Base-by-base conservation (phyloP, 371 early-diverging fungal genomes). In the Mortierella sp. region DNA sequence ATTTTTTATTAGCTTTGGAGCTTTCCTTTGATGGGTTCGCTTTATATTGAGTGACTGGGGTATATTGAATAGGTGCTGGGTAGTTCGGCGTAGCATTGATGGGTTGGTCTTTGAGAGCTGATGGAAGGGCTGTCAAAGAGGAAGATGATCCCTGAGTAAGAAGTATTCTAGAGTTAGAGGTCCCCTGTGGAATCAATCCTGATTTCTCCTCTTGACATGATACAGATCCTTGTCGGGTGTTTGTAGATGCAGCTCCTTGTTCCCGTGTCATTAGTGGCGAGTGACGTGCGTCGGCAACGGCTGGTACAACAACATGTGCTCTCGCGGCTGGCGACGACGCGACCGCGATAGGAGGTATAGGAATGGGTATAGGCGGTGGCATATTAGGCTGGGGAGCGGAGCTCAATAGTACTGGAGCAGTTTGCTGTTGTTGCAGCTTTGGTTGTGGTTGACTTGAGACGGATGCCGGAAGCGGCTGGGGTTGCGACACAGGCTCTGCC, bases 11-110 rank as follows among this genome's bases (percentile, higher is more conserved):
- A 8, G 58, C 24, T 22, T 63, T 58, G 24, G 76, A 64, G 33
- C 64, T 57, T 16, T 72, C 72, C 22, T 69, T 69, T 41, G 71
- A 5, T 13, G 77, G 72, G 36, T 77, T 77, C 32, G 78, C 64
- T 65, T 72, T 81, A 63, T 81, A 81, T 43, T 72, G 72, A 8
- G 81, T 81, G 48, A 75, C 63, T 2, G 81, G 81, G 76, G 81
- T 81, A 81, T 81, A 81, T 65, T 75, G 75, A 36, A 81, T 75
- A 10, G 71, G 72, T 19, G 70, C 65, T 22, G 81, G 69, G 53
- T 81, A 68, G 41, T 72, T 75, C 13, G 72, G 28, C 2, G 61
- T 61, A 22, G 48, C 36, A 36, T 21, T 55, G 59, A 52, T 45
- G 9, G 36, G 66, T 15, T 61, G 67, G 24, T 77, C 77, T 55